Evolutionary conservation across 2,329 filamentous ascomycete genomes (phyloP), one percentile per base, ranked within the genome.

Genomic region (Cytospora mali): DNA sequence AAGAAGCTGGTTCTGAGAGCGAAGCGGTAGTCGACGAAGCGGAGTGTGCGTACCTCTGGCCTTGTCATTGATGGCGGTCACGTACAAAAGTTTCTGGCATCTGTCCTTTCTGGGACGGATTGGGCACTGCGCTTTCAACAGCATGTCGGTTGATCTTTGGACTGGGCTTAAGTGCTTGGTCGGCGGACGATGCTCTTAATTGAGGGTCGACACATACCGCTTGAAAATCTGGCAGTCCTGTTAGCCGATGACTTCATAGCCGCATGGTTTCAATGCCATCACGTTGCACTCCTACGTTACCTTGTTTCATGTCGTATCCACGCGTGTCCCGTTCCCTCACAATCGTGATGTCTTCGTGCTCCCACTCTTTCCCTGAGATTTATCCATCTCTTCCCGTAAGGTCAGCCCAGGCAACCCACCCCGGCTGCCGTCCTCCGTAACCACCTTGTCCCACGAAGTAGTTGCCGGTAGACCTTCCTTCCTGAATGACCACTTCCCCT

Each of bases 401-500:
- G 81, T 70, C 52, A 84, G 72, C 0, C 80, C 81, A 0, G 78
- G 76, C 54, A 69, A 68, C 0, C 82, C 82, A 2, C 82, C 82
- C 49, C 84, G 74, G 56, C 79, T 84, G 3, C 83, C 83, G 64
- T 86, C 84, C 64, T 82, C 77, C 0, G 82, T 85, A 29, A 77
- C 72, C 18, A 84, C 72, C 31, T 77, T 73, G 63, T 77, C 62
- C 64, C 73, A 72, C 59, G 72, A 67, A 64, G 71, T 67, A 51
- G 74, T 67, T 72, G 11, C 31, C 23, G 31, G 69, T 68, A 62
- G 76, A 77, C 66, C 77, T 72, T 69, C 82, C 59, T 79, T 78
- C 80, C 87, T 92, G 80, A 88, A 91, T 31, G 81, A 80, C 84
- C 84, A 87, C 70, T 85, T 86, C 1, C 75, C 71, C 42, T 76